Conservation (phyloP, 2,329 filamentous ascomycete species). For the Neofusicoccum ribis region DNA sequence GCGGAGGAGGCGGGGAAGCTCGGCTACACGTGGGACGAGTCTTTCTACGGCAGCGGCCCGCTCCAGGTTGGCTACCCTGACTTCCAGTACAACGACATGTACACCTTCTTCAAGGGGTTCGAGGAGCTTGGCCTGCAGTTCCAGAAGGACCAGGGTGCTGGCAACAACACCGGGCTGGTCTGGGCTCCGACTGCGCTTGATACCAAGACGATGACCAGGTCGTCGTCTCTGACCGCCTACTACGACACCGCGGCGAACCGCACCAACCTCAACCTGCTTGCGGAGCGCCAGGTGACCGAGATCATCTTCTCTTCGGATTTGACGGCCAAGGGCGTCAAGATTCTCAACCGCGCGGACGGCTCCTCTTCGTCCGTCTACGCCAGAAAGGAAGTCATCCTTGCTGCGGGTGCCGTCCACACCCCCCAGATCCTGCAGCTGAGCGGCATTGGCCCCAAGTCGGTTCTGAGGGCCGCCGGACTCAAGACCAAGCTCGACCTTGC, state of each 20-base stretch:
- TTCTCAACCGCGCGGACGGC: conserved; percentile 21
- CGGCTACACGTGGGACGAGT: conserved; percentile 32
- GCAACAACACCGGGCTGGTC: conserved; percentile 17
- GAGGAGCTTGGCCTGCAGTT: conserved; percentile 16
- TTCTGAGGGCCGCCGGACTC: conserved; percentile 25
- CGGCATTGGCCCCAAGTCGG: conserved; percentile 31
- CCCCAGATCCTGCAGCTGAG: conserved; percentile 32
- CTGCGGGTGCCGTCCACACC: conserved; percentile 30
- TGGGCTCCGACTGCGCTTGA: conserved; percentile 20
- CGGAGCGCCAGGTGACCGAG: conserved; percentile 22
- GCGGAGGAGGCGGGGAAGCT: conserved; percentile 24
- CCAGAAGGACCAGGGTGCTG: conserved; percentile 21
- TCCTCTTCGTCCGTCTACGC: conserved; percentile 20
- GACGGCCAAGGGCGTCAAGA: background rate
- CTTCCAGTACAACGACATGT: conserved; percentile 31
- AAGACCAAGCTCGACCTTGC: conserved; percentile 29
- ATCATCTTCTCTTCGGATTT: conserved; percentile 16
- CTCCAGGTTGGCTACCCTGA: conserved; percentile 30
- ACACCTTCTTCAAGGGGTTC: conserved; percentile 15
- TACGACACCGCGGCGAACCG: conserved; percentile 24
- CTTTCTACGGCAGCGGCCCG: conserved; percentile 24
- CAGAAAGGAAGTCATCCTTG: conserved; percentile 28
- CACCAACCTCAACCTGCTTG: conserved; percentile 16
- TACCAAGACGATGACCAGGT: conserved; percentile 18
- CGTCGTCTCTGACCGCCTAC: conserved; percentile 12